Conservation (phyloP, 768 basidiomycete genomes). For the Leccinum boreale region DNA sequence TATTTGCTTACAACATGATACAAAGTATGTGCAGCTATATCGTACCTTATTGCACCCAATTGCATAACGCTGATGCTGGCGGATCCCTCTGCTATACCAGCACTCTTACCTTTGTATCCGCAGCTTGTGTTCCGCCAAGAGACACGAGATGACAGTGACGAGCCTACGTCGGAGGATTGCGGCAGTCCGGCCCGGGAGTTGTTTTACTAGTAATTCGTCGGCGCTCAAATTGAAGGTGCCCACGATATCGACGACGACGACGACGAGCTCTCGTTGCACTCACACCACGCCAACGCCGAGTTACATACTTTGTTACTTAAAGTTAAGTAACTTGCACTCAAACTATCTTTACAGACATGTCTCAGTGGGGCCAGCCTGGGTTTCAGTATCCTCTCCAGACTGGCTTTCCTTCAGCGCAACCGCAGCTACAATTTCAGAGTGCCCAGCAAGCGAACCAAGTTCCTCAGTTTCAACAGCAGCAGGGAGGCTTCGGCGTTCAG, state of each 20-base stretch:
- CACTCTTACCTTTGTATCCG: slow-evolving; percentile 1
- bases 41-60: not conserved
- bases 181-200: not conserved
- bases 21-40: not conserved
- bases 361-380: slow-evolving; percentile 73
- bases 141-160: not conserved
- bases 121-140: slow-evolving; percentile 1
- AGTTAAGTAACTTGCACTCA: not conserved
- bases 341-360: slow-evolving; percentile 44
- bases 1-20: not conserved
- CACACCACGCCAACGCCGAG: not conserved
- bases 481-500: slow-evolving; percentile 31
- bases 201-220: too few species aligned
- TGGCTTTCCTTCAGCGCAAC: slow-evolving; percentile 50
- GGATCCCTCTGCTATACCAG: not conserved
- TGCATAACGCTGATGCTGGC: not conserved
- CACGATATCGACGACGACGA: slow-evolving; percentile 6
- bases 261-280: not conserved
- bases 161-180: too few species aligned
- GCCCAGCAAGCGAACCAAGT: slow-evolving; percentile 31
- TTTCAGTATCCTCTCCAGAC: slow-evolving; percentile 76
- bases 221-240: slow-evolving; percentile 6
- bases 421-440: slow-evolving; percentile 44
- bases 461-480: slow-evolving; percentile 47
- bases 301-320: too few species aligned